Evolutionary conservation across 495 filamentous ascomycete species (phyloP).

Genomic region (Penicillium macrosclerotiorum): DNA sequence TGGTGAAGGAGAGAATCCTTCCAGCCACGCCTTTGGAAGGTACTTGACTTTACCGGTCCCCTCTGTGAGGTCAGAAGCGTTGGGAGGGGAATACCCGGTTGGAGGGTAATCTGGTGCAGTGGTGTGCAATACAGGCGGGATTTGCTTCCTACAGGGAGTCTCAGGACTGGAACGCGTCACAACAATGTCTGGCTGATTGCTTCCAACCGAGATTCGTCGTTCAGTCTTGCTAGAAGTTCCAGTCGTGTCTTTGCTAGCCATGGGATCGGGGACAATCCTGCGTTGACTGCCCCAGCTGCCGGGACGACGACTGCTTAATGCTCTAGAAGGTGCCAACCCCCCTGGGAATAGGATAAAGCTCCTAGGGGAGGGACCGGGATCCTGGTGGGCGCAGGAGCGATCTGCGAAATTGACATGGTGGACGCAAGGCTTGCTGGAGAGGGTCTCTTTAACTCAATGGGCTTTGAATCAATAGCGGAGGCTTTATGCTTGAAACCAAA

Average conservation of each 20-base stretch:
- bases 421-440: background rate
- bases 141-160: background rate
- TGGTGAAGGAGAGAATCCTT: background rate
- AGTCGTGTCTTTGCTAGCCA: background rate
- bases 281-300: background rate
- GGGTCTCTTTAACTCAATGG: background rate
- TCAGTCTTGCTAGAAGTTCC: background rate
- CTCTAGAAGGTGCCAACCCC: background rate
- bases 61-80: conserved; percentile 3
- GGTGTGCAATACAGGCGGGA: background rate
- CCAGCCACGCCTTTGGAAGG: conserved; percentile 6
- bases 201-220: background rate
- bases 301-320: background rate
- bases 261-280: background rate
- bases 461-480: background rate
- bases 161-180: background rate
- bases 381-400: background rate
- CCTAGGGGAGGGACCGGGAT: conserved; percentile 11
- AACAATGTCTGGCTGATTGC: background rate
- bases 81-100: conserved; percentile 3
- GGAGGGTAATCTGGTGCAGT: background rate
- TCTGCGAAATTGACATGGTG: background rate
- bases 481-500: background rate
- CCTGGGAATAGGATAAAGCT: conserved; percentile 7
- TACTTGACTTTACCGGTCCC: conserved; percentile 10